phyloP scores from a whole-genome alignment of 2,329 filamentous ascomycete species.

The Mariannaea sp. region DNA sequence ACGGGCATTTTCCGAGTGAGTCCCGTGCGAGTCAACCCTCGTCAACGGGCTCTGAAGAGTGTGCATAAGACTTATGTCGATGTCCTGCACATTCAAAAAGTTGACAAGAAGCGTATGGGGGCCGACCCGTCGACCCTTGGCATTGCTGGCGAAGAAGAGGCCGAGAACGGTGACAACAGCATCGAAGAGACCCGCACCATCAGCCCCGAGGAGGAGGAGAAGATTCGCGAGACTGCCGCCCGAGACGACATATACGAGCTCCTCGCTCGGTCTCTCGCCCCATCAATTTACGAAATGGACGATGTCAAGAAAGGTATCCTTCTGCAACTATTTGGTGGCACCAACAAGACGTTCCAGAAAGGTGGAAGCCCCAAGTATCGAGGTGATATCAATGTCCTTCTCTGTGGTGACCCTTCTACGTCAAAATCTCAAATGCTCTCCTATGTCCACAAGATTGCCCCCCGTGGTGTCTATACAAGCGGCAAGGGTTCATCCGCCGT shows the following conservation, averaged over 20 bases:
- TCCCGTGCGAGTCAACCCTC: slow-evolving; percentile 90
- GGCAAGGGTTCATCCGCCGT: slow-evolving; percentile 82
- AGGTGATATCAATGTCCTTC: slow-evolving; percentile 95
- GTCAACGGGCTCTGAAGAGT: slow-evolving; percentile 89
- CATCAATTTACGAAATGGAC: slow-evolving; percentile 96
- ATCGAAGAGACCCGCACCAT: slow-evolving; percentile 86
- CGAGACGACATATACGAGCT: slow-evolving; percentile 92
- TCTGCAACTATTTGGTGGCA: slow-evolving; percentile 93
- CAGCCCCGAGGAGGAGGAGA: slow-evolving; percentile 82
- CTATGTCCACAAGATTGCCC: slow-evolving; percentile 97
- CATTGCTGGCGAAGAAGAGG: slow-evolving; percentile 72
- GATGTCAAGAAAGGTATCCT: slow-evolving; percentile 99
- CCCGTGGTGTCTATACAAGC: slow-evolving; percentile 81
- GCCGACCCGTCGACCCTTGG: slow-evolving; percentile 89
- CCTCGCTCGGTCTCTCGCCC: slow-evolving; percentile 85
- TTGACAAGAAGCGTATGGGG: slow-evolving; percentile 92
- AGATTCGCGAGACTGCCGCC: slow-evolving; percentile 79
- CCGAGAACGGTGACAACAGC: slow-evolving; percentile 68
- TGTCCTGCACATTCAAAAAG: slow-evolving; percentile 93
- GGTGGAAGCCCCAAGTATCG: slow-evolving; percentile 94
- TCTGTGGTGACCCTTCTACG: slow-evolving; percentile 96
- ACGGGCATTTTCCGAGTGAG: slow-evolving; percentile 97
- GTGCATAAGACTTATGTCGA: slow-evolving; percentile 99
- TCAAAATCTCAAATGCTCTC: slow-evolving; percentile 92
- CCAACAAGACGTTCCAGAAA: slow-evolving; percentile 97